These are phyloP conservation scores for Phaseolus coccineus DNA, from an alignment of 331 rosid species.

Conservation along the genomic window DNA sequence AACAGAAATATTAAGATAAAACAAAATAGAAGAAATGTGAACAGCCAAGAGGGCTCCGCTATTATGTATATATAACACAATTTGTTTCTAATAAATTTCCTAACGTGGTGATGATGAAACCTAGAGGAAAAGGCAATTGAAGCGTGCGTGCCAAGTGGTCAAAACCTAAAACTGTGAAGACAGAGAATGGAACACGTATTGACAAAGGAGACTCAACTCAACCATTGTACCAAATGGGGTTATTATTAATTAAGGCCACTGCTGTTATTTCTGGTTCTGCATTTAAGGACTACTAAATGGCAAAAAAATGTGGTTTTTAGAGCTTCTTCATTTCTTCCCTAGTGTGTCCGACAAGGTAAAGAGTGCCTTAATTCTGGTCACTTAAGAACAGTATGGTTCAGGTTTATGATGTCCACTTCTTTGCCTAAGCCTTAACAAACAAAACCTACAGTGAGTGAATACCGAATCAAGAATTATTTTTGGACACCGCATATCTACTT, in stretches of 20 bases:
- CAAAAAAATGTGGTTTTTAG: slow-evolving; percentile 33
- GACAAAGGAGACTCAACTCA: slow-evolving; percentile 36
- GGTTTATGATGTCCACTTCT: slow-evolving; percentile 49
- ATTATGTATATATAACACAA: slow-evolving; percentile 40
- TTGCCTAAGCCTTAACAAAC: slow-evolving; percentile 22
- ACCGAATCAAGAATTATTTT: neutral
- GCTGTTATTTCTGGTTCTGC: slow-evolving; percentile 39
- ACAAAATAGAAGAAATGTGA: neutral
- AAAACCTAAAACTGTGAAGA: slow-evolving; percentile 32
- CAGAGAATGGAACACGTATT: slow-evolving; percentile 31
- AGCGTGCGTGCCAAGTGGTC: slow-evolving; percentile 53
- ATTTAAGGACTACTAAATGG: slow-evolving; percentile 36
- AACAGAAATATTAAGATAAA: neutral
- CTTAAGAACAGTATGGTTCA: slow-evolving; percentile 47
- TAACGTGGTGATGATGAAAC: slow-evolving; percentile 39
- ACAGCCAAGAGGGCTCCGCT: neutral
- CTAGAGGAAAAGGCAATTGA: slow-evolving; percentile 2
- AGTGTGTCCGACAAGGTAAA: slow-evolving; percentile 46
- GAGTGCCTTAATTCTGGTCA: slow-evolving; percentile 46
- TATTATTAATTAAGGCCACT: slow-evolving; percentile 43
- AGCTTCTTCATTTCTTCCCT: slow-evolving; percentile 39
- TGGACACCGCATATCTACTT: neutral
- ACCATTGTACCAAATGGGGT: slow-evolving; percentile 13
- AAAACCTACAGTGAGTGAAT: neutral
- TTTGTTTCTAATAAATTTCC: slow-evolving; percentile 18